Base-by-base conservation (phyloP, 2,329 filamentous ascomycete species). In the Ceratocystis papillata region DNA sequence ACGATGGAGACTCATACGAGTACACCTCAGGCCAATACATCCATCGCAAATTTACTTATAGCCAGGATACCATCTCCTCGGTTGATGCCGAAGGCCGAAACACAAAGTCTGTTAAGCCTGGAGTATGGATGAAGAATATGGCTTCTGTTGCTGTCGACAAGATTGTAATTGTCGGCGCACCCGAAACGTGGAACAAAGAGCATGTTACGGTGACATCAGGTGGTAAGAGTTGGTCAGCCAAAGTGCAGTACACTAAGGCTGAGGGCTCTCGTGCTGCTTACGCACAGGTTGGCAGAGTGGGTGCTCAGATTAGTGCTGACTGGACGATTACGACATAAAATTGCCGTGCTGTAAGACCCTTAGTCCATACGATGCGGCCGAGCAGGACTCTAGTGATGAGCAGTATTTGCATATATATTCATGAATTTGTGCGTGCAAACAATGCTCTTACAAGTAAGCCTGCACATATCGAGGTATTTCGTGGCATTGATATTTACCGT, bases 1-100 rank as follows among this genome's bases (percentile, higher is more conserved):
- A 99, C 73, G 94, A 99, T 70, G 94, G 94, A 61, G 92, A 97
- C 76, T 89, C 88, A 0, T 99, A 92, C 70, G 90, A 96, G 65
- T 91, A 89, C 73, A 80, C 95, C 74, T 79, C 85, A 69, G 93
- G 92, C 10, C 90, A 90, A 69, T 96, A 88, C 76, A 92, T 97
- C 71, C 87, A 96, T 77, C 89, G 91, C 67, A 81, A 79, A 68
- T 96, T 99, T 77, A 79, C 78, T 28, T 88, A 92, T 68, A 77
- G 79, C 33, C 77, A 76, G 68, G 80, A 81, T 17, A 79, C 79
- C 0, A 78, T 97, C n/a, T 79, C 79, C 4, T 92, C 88, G 0
- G 81, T 81, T n/a, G 85, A 95, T 69, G 79, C 87, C 5, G 83
- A 83, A 71, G 75, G 77, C 30, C 79, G 79, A 1, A 74, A 74